phyloP scores from a whole-genome alignment of 805 yeast species.

The Wickerhamomyces kurtzmanii region DNA sequence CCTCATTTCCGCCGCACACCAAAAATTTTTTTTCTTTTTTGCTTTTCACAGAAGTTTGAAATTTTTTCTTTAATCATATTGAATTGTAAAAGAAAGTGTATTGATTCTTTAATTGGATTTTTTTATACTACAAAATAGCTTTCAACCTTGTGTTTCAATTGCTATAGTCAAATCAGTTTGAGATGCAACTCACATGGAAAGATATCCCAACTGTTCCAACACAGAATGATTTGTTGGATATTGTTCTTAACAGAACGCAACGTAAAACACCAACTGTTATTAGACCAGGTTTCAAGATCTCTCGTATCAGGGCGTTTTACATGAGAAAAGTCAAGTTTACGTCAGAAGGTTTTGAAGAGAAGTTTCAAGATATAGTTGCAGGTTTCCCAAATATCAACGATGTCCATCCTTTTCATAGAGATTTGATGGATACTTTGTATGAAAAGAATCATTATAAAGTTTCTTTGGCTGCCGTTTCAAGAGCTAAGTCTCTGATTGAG shows the following conservation, averaged over 20 bases:
- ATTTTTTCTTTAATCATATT: too few species aligned
- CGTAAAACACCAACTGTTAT: conserved; percentile 99
- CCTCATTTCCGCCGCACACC: too few species aligned
- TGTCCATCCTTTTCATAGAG: conserved; percentile 97
- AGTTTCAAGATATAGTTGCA: conserved; percentile 71
- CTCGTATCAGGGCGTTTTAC: conserved; percentile 93
- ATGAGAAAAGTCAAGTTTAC: conserved; percentile 98
- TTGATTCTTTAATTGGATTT: too few species aligned
- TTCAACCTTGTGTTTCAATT: too few species aligned
- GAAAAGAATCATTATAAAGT: conserved; percentile 98
- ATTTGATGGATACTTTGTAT: conserved; percentile 93
- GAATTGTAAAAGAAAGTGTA: too few species aligned
- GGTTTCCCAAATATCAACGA: conserved; percentile 97
- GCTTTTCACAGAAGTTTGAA: too few species aligned
- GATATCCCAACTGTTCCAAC: conserved; percentile 94
- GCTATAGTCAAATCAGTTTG: too few species aligned
- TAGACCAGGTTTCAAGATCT: conserved; percentile 91
- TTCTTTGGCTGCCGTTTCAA: conserved; percentile 86
- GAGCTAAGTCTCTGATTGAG: conserved; percentile 90
- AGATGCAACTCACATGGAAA: conserved; percentile 96
- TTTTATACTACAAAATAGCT: too few species aligned
- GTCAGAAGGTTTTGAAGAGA: conserved; percentile 92
- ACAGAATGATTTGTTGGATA: conserved; percentile 88
- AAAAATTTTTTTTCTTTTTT: too few species aligned
- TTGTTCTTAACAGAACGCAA: conserved; percentile 94